Evolutionary conservation across 116 monocot species (phyloP).

Genomic region (Zostera marina): DNA sequence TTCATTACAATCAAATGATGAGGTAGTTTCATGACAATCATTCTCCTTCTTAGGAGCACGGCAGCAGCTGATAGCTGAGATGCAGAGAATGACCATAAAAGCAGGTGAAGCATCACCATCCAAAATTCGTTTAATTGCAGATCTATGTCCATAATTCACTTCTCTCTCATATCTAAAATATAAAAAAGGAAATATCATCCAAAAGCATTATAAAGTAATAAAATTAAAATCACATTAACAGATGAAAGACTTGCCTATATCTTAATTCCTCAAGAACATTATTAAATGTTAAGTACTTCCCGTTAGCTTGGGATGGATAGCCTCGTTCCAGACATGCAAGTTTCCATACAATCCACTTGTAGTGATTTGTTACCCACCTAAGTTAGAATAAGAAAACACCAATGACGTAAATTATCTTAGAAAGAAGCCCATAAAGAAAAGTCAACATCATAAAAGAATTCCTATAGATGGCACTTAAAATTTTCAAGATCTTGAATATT

Average conservation of each 20-base stretch:
- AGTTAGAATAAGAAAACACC: not conserved
- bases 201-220: not conserved
- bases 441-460: no score
- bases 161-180: slow-evolving; percentile 80
- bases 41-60: slow-evolving; percentile 8
- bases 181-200: not conserved
- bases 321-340: slow-evolving; percentile 76
- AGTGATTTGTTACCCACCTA: slow-evolving; percentile 91
- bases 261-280: slow-evolving; percentile 87
- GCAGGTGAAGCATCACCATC: slow-evolving; percentile 83
- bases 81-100: slow-evolving; percentile 64
- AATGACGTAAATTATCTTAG: no score
- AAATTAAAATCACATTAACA: not conserved
- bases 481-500: no score
- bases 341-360: slow-evolving; percentile 97
- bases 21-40: slow-evolving; percentile 10
- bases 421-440: no score
- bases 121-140: slow-evolving; percentile 65
- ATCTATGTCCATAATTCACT: slow-evolving; percentile 67
- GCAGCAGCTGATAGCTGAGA: slow-evolving; percentile 41
- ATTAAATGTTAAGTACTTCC: slow-evolving; percentile 45
- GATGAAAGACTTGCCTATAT: slow-evolving; percentile 35
- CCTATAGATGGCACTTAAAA: no score
- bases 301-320: slow-evolving; percentile 39
- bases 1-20: slow-evolving; percentile 3